Evolutionary conservation across 2,329 filamentous ascomycete genomes (phyloP).

Genomic region (Aureobasidium melanogenum): DNA sequence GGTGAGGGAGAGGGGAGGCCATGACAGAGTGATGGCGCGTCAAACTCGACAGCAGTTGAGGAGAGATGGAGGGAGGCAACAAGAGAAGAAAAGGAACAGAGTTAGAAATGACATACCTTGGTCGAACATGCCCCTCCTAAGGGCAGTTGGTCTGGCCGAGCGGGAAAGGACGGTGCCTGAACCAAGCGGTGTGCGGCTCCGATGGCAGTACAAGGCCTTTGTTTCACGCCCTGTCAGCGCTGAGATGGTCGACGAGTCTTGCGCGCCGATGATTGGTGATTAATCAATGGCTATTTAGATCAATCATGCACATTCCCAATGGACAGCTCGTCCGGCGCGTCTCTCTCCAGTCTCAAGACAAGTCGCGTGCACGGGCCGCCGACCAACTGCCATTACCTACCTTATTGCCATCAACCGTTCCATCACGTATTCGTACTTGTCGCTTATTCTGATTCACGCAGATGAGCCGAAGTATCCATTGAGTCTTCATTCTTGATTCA

Average conservation of each 20-base stretch:
- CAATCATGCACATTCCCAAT: constrained; percentile 2
- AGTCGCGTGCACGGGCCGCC: not conserved
- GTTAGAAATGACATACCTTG: constrained; percentile 2
- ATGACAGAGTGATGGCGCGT: not conserved
- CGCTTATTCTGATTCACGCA: not conserved
- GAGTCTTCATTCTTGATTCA: not conserved
- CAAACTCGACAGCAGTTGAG: not conserved
- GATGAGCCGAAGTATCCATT: too few relatives aligned
- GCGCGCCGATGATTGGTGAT: constrained; percentile 5
- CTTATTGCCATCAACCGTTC: not conserved
- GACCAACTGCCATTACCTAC: not conserved
- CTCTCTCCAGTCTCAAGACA: not conserved
- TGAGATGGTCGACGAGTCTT: not conserved
- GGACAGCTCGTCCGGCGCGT: not conserved
- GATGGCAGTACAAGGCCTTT: constrained; percentile 4
- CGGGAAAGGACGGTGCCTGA: constrained; percentile 2
- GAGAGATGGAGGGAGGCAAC: not conserved
- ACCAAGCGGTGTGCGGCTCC: not conserved
- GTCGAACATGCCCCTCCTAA: constrained; percentile 8
- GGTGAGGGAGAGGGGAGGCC: not conserved
- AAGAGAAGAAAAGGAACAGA: not conserved
- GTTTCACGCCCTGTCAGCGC: constrained; percentile 7
- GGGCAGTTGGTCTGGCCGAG: constrained; percentile 1
- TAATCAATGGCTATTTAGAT: not conserved
- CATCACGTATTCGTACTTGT: not conserved